Evolutionary conservation across 1,139 yeast genomes (phyloP).

Genomic region (Yamadazyma dushanensis): DNA sequence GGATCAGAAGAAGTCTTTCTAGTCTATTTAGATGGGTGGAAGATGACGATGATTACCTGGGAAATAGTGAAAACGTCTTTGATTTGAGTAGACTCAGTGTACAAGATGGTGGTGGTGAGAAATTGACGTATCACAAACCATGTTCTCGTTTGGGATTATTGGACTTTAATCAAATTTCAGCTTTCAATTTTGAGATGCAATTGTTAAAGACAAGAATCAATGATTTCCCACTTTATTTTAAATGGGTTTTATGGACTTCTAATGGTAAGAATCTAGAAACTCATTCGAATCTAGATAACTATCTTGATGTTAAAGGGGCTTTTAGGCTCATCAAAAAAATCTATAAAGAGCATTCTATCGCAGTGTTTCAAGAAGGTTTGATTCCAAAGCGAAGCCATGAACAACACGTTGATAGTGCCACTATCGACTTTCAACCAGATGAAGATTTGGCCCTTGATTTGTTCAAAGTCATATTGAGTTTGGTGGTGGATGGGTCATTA

Average conservation of each 20-base stretch:
- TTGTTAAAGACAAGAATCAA: slow-evolving; percentile 12
- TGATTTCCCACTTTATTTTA: slow-evolving; percentile 20
- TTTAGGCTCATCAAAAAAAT: slow-evolving; percentile 10
- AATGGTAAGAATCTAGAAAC: slow-evolving; percentile 8
- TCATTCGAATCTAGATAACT: slow-evolving; percentile 17
- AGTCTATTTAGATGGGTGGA: too few species aligned
- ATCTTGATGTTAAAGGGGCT: slow-evolving; percentile 17
- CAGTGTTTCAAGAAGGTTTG: slow-evolving; percentile 18
- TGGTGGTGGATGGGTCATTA: slow-evolving; percentile 17
- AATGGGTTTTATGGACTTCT: slow-evolving; percentile 21
- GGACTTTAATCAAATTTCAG: slow-evolving; percentile 15
- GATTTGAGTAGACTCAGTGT: slow-evolving; percentile 1
- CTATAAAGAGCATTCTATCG: slow-evolving; percentile 9
- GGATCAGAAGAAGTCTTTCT: too few species aligned
- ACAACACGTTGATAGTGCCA: slow-evolving; percentile 10
- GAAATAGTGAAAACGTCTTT: neutral
- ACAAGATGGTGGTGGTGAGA: neutral
- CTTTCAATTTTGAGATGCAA: slow-evolving; percentile 14
- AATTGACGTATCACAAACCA: slow-evolving; percentile 12
- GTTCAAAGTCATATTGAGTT: slow-evolving; percentile 12
- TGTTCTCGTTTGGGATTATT: slow-evolving; percentile 19
- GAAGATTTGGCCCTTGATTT: slow-evolving; percentile 13
- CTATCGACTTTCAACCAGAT: slow-evolving; percentile 16
- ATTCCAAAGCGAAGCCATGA: slow-evolving; percentile 17
- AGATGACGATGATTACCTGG: too few species aligned